Conservation (phyloP, 768 basidiomycete species). For the Brasilioporus rufonigricans region DNA sequence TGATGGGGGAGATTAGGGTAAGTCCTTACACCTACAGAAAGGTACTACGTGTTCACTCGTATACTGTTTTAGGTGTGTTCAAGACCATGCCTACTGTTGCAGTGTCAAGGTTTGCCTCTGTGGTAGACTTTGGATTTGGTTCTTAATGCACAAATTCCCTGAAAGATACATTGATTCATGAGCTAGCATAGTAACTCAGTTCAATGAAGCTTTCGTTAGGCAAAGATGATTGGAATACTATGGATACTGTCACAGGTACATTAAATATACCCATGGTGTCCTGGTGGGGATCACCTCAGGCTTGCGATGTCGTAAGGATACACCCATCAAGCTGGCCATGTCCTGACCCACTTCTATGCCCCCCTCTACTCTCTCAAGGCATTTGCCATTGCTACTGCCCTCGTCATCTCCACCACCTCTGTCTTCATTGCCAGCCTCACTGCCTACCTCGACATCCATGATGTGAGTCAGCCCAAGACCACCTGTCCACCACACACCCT, state of each 20-base stretch:
- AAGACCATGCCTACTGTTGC: no score
- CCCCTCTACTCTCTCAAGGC: no score
- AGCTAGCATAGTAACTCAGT: not conserved
- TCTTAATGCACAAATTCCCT: constrained; percentile 11
- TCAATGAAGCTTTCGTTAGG: no score
- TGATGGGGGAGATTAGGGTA: not conserved
- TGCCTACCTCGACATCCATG: constrained; percentile 48
- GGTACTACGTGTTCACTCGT: no score
- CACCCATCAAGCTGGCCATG: no score
- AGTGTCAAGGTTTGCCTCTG: constrained; percentile 24
- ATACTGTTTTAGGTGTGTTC: no score
- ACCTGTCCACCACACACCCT: not conserved
- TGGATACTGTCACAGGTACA: no score
- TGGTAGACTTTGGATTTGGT: constrained; percentile 28
- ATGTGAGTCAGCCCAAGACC: constrained; percentile 36
- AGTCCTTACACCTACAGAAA: not conserved
- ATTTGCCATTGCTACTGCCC: constrained; percentile 59
- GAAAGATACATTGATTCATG: constrained; percentile 5
- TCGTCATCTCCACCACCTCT: constrained; percentile 50
- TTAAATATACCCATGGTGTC: no score
- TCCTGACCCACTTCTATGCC: no score
- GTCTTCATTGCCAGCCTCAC: constrained; percentile 49
- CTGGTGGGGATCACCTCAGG: no score
- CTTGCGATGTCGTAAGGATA: constrained; percentile 33
- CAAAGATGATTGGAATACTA: no score